Conservation (phyloP, 352 stramenopile genomes). For the Poterioochromonas sp. region DNA sequence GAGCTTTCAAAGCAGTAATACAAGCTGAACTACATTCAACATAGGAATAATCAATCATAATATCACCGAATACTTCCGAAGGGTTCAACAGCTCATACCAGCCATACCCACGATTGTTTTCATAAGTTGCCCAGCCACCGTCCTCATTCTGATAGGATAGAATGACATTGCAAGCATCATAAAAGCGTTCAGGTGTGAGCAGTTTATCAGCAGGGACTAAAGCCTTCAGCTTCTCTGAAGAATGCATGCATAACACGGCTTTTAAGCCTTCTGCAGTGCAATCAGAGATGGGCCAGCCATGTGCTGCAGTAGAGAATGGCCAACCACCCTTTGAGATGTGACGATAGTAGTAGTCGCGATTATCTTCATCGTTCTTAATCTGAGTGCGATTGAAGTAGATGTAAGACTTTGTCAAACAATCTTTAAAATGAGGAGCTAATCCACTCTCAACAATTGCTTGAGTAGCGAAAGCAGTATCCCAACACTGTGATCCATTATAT, state of each 20-base stretch:
- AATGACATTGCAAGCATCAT: constrained; percentile 67
- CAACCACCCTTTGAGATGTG: constrained; percentile 72
- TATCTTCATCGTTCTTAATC: constrained; percentile 59
- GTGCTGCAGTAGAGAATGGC: constrained; percentile 72
- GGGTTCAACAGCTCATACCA: constrained; percentile 70
- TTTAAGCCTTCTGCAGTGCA: constrained; percentile 68
- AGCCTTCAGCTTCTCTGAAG: constrained; percentile 26
- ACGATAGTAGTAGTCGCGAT: constrained; percentile 62
- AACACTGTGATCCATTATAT: constrained; percentile 79
- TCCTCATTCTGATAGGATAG: constrained; percentile 76
- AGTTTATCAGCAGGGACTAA: constrained; percentile 27
- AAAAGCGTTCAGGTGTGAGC: constrained; percentile 56
- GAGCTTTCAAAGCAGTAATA: constrained; percentile 64
- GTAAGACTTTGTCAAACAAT: constrained; percentile 50
- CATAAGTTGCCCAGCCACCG: constrained; percentile 77
- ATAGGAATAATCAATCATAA: constrained; percentile 89
- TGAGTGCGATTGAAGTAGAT: constrained; percentile 67
- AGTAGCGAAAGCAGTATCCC: constrained; percentile 73
- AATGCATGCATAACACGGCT: constrained; percentile 48
- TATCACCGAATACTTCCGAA: constrained; percentile 80
- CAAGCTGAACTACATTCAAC: constrained; percentile 74
- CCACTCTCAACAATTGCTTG: constrained; percentile 41
- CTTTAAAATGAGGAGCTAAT: constrained; percentile 54
- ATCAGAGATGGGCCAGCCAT: constrained; percentile 81
- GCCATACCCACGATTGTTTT: constrained; percentile 67